phyloP scores from a whole-genome alignment of 345 rosid species.

The Ceriops decandra region DNA sequence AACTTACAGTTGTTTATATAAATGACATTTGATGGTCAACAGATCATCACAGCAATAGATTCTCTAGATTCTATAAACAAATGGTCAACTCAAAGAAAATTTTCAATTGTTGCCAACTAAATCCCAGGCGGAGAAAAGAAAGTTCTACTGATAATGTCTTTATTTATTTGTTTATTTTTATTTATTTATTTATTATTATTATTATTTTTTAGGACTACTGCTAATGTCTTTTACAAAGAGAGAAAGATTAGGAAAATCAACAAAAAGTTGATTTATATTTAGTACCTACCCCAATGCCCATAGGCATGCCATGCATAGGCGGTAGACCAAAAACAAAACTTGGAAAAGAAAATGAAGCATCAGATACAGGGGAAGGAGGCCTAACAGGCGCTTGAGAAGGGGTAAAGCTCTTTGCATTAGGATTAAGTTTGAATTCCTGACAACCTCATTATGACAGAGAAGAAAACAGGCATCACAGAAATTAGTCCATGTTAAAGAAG shows the following conservation, averaged over 20 bases:
- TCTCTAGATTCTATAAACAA: background rate
- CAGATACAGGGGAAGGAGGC: conserved; percentile 63
- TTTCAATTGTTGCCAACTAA: background rate
- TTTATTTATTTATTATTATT: too few relatives aligned
- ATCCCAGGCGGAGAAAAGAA: background rate
- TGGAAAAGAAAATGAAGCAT: conserved; percentile 62
- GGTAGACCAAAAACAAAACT: conserved; percentile 41
- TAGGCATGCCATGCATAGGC: conserved; percentile 71
- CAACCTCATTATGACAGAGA: conserved; percentile 10
- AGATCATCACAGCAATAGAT: background rate
- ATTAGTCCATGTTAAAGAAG: background rate
- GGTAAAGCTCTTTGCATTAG: conserved; percentile 81
- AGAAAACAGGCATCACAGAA: conserved; percentile 1
- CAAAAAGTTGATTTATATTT: background rate
- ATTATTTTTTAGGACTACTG: too few relatives aligned
- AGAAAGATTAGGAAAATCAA: background rate
- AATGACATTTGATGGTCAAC: background rate
- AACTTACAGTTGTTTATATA: too few relatives aligned
- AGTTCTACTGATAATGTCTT: background rate
- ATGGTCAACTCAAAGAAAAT: background rate
- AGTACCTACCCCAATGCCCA: conserved; percentile 66
- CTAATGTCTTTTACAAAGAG: background rate
- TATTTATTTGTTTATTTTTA: too few relatives aligned
- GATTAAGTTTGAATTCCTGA: conserved; percentile 94
- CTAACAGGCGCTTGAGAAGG: conserved; percentile 53